Base-by-base conservation (phyloP, 2,329 filamentous ascomycete genomes). In the Balansia obtecta region DNA sequence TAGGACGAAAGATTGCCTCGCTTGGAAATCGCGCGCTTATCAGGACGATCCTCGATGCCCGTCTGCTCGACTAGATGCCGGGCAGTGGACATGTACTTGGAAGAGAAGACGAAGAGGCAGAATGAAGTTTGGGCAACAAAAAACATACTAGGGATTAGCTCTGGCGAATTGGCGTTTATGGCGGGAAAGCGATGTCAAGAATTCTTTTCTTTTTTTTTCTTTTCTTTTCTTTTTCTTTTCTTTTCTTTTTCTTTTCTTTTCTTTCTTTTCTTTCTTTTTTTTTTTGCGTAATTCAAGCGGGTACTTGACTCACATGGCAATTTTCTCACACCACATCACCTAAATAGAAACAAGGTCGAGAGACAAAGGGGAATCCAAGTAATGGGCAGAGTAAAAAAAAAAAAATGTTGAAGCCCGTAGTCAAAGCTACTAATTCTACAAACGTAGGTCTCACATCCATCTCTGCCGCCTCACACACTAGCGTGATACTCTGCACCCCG, bases 1-100 rank as follows among this genome's bases (percentile, higher is more conserved):
- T 81, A 3, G 77, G 74, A n/a, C 65, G 67, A 39, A 70, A 70
- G 43, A 67, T 81, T 55, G 66, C 69, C 0, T 61, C 64, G 27
- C 59, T 75, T 9, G 70, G 67, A 3, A 74, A 77, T 54, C 67
- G 70, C 40, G 62, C 65, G 38, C 60, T 82, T 43, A 73, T 77
- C 51, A 67, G 66, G 57, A 70, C 71, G 3, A 69, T 81, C 12
- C 61, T 81, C 46, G 76, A 80, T 54, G 76, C 77, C n/a, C 69
- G 72, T 46, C 69, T 71, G 54, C 69, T 79, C 57, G 74, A 75
- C 49, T 53, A 37, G 32, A 11, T 20, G 15, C 34, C n/a, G n/a
- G 18, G 43, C 27, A 4, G 30, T 27, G 27, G 27, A 27, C 27
- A 27, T 27, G 8, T 27, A 27, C 2, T 27, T 1, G 3, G 27